Conservation (phyloP, 352 stramenopile genomes). For the Globisporangium orthogonon region DNA sequence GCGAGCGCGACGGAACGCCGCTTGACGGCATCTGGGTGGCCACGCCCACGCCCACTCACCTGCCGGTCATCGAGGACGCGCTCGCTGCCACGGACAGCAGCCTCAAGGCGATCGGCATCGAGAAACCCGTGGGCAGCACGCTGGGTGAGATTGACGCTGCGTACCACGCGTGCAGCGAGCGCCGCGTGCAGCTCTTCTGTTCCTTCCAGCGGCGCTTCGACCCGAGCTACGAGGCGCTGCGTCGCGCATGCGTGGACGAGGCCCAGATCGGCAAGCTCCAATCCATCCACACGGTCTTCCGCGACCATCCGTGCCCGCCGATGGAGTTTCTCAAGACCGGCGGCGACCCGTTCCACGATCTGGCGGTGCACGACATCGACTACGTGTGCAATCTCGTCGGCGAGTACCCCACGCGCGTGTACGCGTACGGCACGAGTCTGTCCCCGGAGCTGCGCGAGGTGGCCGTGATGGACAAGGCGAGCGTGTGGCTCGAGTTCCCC, state of each 20-base stretch:
- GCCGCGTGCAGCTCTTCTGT: conserved; percentile 72
- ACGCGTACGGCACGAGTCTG: conserved; percentile 74
- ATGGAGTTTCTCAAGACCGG: conserved; percentile 85
- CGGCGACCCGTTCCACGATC: conserved; percentile 89
- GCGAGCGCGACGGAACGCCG: conserved; percentile 12
- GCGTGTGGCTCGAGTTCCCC: conserved; percentile 72
- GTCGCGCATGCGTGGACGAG: conserved; percentile 35
- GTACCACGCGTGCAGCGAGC: conserved; percentile 42
- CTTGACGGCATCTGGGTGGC: conserved; percentile 70
- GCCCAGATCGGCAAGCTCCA: conserved; percentile 55
- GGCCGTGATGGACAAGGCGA: conserved; percentile 81
- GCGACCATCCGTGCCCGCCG: conserved; percentile 84
- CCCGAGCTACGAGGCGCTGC: conserved; percentile 70
- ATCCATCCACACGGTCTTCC: conserved; percentile 86
- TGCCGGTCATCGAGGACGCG: conserved; percentile 38
- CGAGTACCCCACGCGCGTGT: conserved; percentile 77
- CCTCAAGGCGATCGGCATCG: conserved; percentile 54
- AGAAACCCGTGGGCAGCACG: conserved; percentile 61
- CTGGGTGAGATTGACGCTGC: conserved; percentile 55
- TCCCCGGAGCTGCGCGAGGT: conserved; percentile 53
- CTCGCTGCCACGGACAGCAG: conserved; percentile 8
- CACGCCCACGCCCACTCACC: conserved; percentile 66
- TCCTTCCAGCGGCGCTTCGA: conserved; percentile 92
- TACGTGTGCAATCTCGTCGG: conserved; percentile 78
- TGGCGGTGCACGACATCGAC: conserved; percentile 91